Evolutionary conservation across 495 filamentous ascomycete genomes (phyloP).

Genomic region (Halenospora varia): DNA sequence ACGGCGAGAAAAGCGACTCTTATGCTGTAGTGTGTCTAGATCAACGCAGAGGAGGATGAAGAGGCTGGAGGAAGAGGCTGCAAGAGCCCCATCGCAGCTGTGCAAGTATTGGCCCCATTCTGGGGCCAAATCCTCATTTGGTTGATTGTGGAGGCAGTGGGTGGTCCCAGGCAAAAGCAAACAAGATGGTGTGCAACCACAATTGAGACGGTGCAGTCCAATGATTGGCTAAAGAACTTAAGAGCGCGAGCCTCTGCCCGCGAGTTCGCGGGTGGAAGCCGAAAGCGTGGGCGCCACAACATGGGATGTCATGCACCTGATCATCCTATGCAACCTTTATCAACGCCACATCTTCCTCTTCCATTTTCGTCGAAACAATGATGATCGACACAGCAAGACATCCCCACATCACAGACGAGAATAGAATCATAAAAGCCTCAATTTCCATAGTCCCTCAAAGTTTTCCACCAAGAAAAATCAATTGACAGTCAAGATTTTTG

Average conservation of each 20-base stretch:
- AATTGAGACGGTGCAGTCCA: not conserved
- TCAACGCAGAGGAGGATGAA: not conserved
- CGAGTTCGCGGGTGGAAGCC: not conserved
- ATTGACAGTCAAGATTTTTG: too few relatives aligned
- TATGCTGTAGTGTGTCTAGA: too few relatives aligned
- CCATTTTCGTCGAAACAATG: too few relatives aligned
- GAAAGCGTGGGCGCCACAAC: not conserved
- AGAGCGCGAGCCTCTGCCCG: not conserved
- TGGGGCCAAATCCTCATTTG: not conserved
- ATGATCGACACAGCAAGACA: not conserved
- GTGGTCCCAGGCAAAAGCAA: not conserved
- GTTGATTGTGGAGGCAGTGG: not conserved
- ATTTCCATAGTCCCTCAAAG: too few relatives aligned
- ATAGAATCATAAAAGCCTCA: too few relatives aligned
- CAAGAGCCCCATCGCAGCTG: too few relatives aligned
- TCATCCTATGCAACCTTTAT: not conserved
- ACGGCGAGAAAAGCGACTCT: not conserved
- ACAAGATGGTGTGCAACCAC: not conserved
- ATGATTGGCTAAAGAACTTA: not conserved
- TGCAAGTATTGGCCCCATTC: too few relatives aligned
- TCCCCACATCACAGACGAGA: too few relatives aligned
- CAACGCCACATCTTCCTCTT: not conserved
- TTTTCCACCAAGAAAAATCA: too few relatives aligned
- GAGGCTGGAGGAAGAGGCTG: not conserved
- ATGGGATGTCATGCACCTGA: not conserved